These are phyloP conservation scores for Lactuca saligna DNA, from an alignment of 129 eudicot genomes.

Conservation along the genomic window DNA sequence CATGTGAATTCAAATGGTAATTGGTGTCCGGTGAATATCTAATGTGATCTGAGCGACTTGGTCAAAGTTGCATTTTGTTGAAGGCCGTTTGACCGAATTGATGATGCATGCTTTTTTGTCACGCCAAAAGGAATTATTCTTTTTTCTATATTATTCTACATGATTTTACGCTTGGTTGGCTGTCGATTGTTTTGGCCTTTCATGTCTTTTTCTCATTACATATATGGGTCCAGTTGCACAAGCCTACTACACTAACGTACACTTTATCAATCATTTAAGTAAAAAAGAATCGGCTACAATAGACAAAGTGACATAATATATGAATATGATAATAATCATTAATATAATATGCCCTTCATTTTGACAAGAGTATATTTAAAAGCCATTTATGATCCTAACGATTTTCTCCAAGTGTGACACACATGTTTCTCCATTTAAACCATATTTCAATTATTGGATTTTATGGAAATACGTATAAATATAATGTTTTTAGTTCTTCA, in stretches of 20 bases:
- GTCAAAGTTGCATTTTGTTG: constrained; percentile 32
- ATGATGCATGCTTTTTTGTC: constrained; percentile 34
- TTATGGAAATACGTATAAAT: too few species aligned
- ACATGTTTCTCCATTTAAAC: too few species aligned
- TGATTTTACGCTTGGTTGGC: constrained; percentile 2
- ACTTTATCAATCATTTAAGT: not conserved
- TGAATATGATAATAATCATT: too few species aligned
- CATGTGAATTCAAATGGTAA: not conserved
- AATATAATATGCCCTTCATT: too few species aligned
- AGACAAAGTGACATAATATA: too few species aligned
- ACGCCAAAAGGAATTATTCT: constrained; percentile 35
- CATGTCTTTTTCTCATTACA: not conserved
- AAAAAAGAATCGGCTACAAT: too few species aligned
- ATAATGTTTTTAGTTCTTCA: too few species aligned
- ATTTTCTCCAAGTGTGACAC: too few species aligned
- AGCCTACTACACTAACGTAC: not conserved
- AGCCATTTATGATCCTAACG: too few species aligned
- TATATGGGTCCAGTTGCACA: not conserved
- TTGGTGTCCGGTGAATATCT: constrained; percentile 8
- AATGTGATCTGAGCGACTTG: constrained; percentile 9
- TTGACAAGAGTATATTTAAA: too few species aligned
- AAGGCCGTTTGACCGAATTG: constrained; percentile 15
- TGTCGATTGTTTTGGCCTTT: constrained; percentile 1
- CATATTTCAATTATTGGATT: too few species aligned
- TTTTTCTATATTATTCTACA: constrained; percentile 7